phyloP scores from a whole-genome alignment of 208 protist genomes.

The Blechomonas ayalai region DNA sequence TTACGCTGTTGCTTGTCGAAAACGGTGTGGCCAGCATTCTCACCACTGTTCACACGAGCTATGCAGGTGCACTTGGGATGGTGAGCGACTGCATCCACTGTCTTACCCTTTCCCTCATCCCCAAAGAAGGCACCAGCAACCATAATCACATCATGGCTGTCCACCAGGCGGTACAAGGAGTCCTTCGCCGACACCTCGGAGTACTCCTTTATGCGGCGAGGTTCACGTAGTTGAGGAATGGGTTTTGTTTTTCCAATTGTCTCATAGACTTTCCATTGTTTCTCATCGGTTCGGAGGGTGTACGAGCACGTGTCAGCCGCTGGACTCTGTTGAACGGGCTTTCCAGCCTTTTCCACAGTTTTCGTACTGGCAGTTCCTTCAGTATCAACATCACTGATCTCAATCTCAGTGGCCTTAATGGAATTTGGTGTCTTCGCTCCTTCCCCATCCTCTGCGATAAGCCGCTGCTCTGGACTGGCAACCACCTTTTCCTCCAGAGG shows the following conservation, averaged over 20 bases:
- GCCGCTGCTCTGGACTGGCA: too few species aligned
- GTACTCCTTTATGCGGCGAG: constrained; percentile 44
- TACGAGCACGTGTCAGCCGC: constrained; percentile 7
- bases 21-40: constrained; percentile 91
- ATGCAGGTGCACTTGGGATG: constrained; percentile 79
- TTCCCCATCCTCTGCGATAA: too few species aligned
- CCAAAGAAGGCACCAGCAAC: constrained; percentile 89
- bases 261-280: constrained; percentile 50
- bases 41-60: constrained; percentile 87
- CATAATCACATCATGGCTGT: constrained; percentile 79
- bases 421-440: too few species aligned
- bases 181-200: constrained; percentile 58
- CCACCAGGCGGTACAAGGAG: constrained; percentile 72
- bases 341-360: neutral
- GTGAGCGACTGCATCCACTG: constrained; percentile 79
- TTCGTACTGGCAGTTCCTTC: neutral
- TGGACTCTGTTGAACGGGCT: neutral
- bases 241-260: constrained; percentile 35
- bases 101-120: constrained; percentile 92
- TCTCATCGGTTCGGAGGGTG: constrained; percentile 38
- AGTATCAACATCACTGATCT: neutral
- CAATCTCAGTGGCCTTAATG: too few species aligned
- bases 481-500: too few species aligned
- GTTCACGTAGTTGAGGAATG: constrained; percentile 70
- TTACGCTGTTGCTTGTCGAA: constrained; percentile 68